Conservation (phyloP, 345 rosid species). For the Lepidium aucheri region DNA sequence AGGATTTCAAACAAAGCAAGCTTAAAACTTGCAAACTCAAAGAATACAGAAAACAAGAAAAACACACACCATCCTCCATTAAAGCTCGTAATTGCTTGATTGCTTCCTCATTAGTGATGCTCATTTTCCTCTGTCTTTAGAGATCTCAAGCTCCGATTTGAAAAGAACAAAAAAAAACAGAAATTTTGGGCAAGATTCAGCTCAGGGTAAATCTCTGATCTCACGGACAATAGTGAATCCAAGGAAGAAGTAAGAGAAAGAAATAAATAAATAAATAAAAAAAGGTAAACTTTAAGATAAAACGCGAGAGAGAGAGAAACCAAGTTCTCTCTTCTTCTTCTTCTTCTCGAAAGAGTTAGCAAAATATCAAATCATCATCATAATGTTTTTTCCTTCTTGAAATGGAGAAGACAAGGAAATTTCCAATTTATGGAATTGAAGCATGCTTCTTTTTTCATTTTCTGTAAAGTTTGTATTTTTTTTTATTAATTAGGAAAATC, state of each 20-base stretch:
- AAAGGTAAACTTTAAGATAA: neutral
- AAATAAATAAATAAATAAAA: neutral
- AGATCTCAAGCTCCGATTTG: constrained; percentile 22
- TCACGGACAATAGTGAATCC: constrained; percentile 12
- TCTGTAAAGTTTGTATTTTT: neutral
- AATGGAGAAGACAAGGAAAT: neutral
- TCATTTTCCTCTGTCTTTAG: constrained; percentile 33
- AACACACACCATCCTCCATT: constrained; percentile 62
- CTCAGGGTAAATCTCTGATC: constrained; percentile 20
- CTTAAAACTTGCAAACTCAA: neutral
- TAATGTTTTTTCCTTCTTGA: neutral
- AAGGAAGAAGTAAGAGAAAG: neutral
- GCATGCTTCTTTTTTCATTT: constrained; percentile 2
- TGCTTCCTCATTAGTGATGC: constrained; percentile 51
- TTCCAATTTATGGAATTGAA: neutral
- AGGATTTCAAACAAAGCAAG: constrained; percentile 16
- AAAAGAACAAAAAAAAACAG: neutral
- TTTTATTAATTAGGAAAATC: neutral
- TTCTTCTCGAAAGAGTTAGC: neutral
- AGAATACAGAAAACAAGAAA: neutral
- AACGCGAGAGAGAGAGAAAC: constrained; percentile 10
- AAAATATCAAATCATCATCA: neutral
- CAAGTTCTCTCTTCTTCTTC: neutral
- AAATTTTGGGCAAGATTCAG: constrained; percentile 2
- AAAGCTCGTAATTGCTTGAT: constrained; percentile 61